Evolutionary conservation across 257 asterid genomes (phyloP), one percentile per base, ranked within the genome.

Genomic region (Euphrasia confusa): DNA sequence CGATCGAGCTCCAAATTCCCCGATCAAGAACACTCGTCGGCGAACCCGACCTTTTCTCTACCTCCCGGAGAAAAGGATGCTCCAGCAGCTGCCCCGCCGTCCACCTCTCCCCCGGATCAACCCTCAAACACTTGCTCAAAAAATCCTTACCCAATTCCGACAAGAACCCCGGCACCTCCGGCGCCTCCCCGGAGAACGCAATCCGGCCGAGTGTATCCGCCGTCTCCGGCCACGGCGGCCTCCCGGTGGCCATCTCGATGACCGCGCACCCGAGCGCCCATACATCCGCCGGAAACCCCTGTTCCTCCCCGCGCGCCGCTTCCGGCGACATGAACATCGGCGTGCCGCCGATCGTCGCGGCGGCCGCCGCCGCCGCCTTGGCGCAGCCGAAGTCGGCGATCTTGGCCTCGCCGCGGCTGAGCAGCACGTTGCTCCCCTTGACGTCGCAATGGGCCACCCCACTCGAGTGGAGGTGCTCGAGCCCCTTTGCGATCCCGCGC

Each of bases 251-350:
- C 95, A 90, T 87, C 65, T 87, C 96, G 2, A 90, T 75, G 7
- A 87, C 58, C 5, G 93, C 87, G 66, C 95, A 90, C 0, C 96
- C 97, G 15, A 87, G 21, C 7, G 88, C 95, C 97, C 97, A 90
- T 0, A 90, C 69, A 69, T 90, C 97, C 1, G 85, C 87, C 0
- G 93, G 68, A n/a, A 63, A 84, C 8, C 88, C 77, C 68, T 87
- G 97, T 35, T 81, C 80, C 30, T 80, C 85, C 32, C 93, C 93
- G 0, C 84, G 80, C 13, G 82, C 92, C 0, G 77, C 93, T 68
- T 90, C 97, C 27, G 97, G 97, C 5, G 93, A 77, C 97, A 90
- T 90, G 63, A 69, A 90, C 78, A 82, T 60, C 21, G 97, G 97
- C 1, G 96, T 85, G 39, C 94, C 93, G 0, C 93, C 83, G 4